Evolutionary conservation across 2,329 filamentous ascomycete genomes (phyloP).

Genomic region (Aaosphaeria pasadenensis): DNA sequence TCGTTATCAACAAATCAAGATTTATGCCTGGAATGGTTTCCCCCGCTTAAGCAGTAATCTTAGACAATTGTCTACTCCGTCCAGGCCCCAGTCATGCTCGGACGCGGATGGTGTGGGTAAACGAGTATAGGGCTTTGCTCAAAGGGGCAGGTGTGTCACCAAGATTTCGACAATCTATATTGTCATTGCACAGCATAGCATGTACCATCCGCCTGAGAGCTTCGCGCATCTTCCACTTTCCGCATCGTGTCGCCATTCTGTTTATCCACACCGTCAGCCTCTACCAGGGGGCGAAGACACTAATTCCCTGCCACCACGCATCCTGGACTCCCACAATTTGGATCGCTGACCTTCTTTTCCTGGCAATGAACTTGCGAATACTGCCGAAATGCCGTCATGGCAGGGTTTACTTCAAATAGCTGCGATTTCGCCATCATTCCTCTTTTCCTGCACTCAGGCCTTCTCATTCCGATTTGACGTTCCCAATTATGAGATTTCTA

Average conservation of each 20-base stretch:
- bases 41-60: too few relatives aligned
- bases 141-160: conserved; percentile 2
- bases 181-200: conserved; percentile 2
- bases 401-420: too few relatives aligned
- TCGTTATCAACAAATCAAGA: too few relatives aligned
- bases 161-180: not conserved
- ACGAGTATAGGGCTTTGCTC: not conserved
- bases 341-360: conserved; percentile 12
- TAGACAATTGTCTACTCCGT: too few relatives aligned
- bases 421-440: too few relatives aligned
- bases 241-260: too few relatives aligned
- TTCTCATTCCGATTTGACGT: not conserved
- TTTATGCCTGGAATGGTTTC: too few relatives aligned
- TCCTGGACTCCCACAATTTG: conserved; percentile 1
- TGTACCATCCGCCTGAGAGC: not conserved
- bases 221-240: not conserved
- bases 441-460: too few relatives aligned
- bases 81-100: too few relatives aligned
- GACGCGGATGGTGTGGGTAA: too few relatives aligned
- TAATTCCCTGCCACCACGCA: not conserved
- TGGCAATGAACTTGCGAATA: conserved; percentile 10
- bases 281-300: too few relatives aligned
- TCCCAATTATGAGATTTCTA: conserved; percentile 27
- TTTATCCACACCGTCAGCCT: too few relatives aligned
- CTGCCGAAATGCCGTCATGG: not conserved